Base-by-base conservation (phyloP, 2,329 filamentous ascomycete genomes). In the Nemania diffusa region DNA sequence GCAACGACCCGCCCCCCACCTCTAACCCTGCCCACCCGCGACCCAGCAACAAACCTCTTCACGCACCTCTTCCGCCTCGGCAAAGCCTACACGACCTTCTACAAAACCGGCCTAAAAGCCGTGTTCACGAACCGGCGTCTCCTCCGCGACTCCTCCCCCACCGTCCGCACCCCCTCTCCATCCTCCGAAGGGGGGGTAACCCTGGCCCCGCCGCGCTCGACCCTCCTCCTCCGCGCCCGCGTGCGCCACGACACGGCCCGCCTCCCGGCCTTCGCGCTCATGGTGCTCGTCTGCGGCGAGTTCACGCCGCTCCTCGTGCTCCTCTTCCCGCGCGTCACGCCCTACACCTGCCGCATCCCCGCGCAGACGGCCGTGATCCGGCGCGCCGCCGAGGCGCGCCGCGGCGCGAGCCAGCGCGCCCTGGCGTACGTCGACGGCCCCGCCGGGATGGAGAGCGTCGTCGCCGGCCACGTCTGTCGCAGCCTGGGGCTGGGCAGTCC, bases 321-420 rank as follows among this genome's bases (percentile, higher is more conserved):
- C 6, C 86, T 89, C 34, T 81, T 97, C 27, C 89, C 90, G 22
- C 82, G 82, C 42, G 82, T 93, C 24, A 91, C 97, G 27, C 95
- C 95, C 0, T 88, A 88, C 73, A 91, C 93, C 0, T 97, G 95
- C 78, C 88, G 93, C 11, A 91, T 97, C 65, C 95, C 95, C 0
- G 82, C 81, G 44, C 95, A 97, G 81, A 82, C 92, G 6, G 81
- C 84, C 40, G 85, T 88, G 44, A 80, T 88, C 66, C 80, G 87
- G 58, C 75, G 75, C 17, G 83, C 85, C 70, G 79, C 83, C 0
- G 87, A 92, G 75, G 78, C 81, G 56, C 79, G 87, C 9, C 82
- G 90, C 9, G 75, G 71, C 34, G 76, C 76, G 0, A 84, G 84
- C 8, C 88, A 89, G 74, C 79, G 82, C 51, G 78, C 80, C 20